phyloP scores from a whole-genome alignment of 202 grass and related monocot species.

The Elaeis oleifera region DNA sequence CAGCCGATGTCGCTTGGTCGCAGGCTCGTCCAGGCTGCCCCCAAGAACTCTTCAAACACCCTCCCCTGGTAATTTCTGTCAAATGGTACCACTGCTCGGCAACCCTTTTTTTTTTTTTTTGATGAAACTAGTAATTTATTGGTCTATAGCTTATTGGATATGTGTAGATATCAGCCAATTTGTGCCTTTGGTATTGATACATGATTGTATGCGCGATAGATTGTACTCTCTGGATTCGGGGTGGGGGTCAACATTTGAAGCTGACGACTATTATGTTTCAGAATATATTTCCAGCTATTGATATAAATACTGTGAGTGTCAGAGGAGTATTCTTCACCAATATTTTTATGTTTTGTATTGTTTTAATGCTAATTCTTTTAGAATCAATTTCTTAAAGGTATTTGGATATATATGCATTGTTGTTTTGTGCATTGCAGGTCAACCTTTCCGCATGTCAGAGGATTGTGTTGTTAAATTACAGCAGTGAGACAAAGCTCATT shows the following conservation, averaged over 20 bases:
- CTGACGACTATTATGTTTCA: constrained; percentile 67
- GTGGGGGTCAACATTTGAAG: constrained; percentile 49
- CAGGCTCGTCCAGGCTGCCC: constrained; percentile 60
- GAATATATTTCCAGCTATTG: constrained; percentile 69
- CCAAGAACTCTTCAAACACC: constrained; percentile 63
- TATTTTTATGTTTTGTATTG: no score
- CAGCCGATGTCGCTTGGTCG: constrained; percentile 63
- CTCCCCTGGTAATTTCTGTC: constrained; percentile 51
- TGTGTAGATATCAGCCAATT: neutral
- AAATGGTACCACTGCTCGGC: neutral
- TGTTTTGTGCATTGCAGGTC: constrained; percentile 36
- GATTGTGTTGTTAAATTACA: constrained; percentile 60
- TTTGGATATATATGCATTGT: neutral
- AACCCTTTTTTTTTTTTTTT: no score
- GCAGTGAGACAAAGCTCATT: constrained; percentile 55
- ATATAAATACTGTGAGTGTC: constrained; percentile 64
- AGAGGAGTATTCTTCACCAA: neutral
- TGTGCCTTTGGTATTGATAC: neutral
- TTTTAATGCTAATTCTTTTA: no score
- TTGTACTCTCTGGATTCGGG: constrained; percentile 69
- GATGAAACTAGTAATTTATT: no score
- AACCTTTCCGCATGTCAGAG: constrained; percentile 71
- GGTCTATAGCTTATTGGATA: no score
- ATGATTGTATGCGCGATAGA: constrained; percentile 26
- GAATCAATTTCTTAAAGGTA: no score